These are phyloP conservation scores for Lachnellula cervina DNA, from an alignment of 2,329 filamentous ascomycete species.

Conservation along the genomic window DNA sequence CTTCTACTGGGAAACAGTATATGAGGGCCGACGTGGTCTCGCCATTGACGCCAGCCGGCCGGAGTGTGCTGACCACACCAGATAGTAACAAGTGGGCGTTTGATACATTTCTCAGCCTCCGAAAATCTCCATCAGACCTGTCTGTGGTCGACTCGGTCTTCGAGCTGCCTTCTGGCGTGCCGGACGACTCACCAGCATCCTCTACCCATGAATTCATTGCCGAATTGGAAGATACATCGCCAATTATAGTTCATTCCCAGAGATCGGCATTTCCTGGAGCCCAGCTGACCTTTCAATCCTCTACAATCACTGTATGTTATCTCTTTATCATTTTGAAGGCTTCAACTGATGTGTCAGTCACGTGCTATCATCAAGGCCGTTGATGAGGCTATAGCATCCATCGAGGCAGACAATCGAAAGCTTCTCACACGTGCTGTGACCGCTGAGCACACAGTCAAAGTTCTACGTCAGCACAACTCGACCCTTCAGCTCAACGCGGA, in stretches of 20 bases:
- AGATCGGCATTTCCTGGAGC: conserved; percentile 9
- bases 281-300: conserved; percentile 5
- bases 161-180: conserved; percentile 14
- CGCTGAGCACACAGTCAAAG: conserved; percentile 25
- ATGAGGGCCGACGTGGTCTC: neutral
- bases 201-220: conserved; percentile 17
- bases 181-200: conserved; percentile 7
- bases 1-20: conserved; percentile 1
- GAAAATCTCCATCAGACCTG: conserved; percentile 16
- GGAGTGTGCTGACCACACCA: conserved; percentile 16
- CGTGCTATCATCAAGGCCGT: conserved; percentile 20
- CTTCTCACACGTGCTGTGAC: conserved; percentile 20
- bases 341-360: conserved; percentile 15
- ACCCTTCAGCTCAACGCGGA: conserved; percentile 20
- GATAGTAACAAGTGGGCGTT: conserved; percentile 18
- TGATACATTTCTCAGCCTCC: conserved; percentile 12
- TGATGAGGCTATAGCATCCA: conserved; percentile 24
- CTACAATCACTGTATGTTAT: conserved; percentile 4
- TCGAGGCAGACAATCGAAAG: conserved; percentile 23
- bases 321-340: neutral
- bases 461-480: conserved; percentile 20
- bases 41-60: neutral
- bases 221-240: conserved; percentile 27
- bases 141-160: conserved; percentile 26
- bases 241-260: conserved; percentile 6